Evolutionary conservation across 75 land plant genomes (phyloP).

Genomic region (Gnetum montanum): DNA sequence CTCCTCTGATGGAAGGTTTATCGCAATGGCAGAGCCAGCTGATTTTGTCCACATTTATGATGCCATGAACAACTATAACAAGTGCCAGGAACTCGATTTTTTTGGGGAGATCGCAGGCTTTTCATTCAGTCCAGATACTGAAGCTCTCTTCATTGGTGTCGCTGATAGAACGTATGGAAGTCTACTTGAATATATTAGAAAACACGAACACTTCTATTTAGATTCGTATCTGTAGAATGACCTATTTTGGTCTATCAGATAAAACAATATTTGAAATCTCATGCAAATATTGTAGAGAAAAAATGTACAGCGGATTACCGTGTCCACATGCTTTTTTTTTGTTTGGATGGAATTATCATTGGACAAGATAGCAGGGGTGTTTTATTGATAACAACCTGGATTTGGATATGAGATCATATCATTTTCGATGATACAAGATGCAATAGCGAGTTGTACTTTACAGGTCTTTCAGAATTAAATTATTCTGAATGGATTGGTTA

Average conservation of each 20-base stretch:
- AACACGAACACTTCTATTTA: constrained; percentile 44
- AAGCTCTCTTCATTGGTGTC: constrained; percentile 76
- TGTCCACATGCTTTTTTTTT: not conserved
- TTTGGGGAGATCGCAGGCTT: constrained; percentile 94
- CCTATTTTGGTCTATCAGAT: not conserved
- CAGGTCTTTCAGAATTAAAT: not conserved
- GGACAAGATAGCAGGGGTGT: not conserved
- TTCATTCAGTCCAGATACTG: constrained; percentile 88
- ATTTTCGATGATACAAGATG: not conserved
- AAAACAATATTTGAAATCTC: not conserved
- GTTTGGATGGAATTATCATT: not conserved
- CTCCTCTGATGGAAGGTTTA: constrained; percentile 75
- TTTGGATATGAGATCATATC: not conserved
- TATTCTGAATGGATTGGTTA: too few species aligned
- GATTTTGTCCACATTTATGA: constrained; percentile 93
- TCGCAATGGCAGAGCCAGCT: constrained; percentile 95
- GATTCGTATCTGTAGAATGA: constrained; percentile 24
- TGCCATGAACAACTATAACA: constrained; percentile 45
- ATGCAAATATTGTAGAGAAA: constrained; percentile 6
- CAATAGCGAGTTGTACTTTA: not conserved
- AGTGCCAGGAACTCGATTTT: constrained; percentile 81
- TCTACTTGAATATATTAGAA: constrained; percentile 61
- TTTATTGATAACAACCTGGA: not conserved
- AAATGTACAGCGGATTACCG: constrained; percentile 5
- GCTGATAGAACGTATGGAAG: constrained; percentile 95